These are phyloP conservation scores for Pseudocercospora fijiensis DNA, from an alignment of 2,329 filamentous ascomycete genomes.

Conservation along the genomic window DNA sequence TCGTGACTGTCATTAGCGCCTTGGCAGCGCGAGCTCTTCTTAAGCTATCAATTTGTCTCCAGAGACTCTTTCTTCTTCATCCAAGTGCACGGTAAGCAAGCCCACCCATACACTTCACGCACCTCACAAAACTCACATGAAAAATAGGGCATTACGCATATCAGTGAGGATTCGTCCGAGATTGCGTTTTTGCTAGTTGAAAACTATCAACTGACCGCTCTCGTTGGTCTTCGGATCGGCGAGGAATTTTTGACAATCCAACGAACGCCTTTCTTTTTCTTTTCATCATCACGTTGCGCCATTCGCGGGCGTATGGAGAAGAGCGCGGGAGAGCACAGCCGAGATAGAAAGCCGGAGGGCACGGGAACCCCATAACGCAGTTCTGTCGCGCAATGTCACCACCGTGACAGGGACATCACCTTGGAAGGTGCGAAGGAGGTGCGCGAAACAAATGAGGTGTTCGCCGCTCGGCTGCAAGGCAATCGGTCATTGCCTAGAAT, in stretches of 20 bases:
- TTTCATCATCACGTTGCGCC: conserved; percentile 28
- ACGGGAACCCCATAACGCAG: too few relatives aligned
- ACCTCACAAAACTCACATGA: background rate
- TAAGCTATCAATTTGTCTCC: background rate
- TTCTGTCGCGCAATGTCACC: background rate
- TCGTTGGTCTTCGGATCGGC: conserved; percentile 66
- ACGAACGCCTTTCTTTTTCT: conserved; percentile 12
- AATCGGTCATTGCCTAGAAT: background rate
- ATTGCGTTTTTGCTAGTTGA: conserved; percentile 87
- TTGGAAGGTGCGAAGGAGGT: background rate
- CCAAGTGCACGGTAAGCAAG: background rate
- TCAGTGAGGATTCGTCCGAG: conserved; percentile 87
- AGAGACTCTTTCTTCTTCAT: background rate
- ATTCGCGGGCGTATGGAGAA: conserved; percentile 24
- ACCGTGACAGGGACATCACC: background rate
- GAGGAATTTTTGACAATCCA: conserved; percentile 72
- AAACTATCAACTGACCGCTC: conserved; percentile 79
- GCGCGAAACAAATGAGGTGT: background rate
- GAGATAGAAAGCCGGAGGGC: background rate
- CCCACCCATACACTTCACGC: background rate
- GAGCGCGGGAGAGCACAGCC: background rate
- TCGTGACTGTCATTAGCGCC: background rate
- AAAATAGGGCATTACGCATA: conserved; percentile 70
- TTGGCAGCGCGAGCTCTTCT: background rate
- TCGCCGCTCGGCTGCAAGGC: too few relatives aligned